These are phyloP conservation scores for Chlamydomonas sphaeroides DNA, from an alignment of 139 green algal species.

Conservation along the genomic window DNA sequence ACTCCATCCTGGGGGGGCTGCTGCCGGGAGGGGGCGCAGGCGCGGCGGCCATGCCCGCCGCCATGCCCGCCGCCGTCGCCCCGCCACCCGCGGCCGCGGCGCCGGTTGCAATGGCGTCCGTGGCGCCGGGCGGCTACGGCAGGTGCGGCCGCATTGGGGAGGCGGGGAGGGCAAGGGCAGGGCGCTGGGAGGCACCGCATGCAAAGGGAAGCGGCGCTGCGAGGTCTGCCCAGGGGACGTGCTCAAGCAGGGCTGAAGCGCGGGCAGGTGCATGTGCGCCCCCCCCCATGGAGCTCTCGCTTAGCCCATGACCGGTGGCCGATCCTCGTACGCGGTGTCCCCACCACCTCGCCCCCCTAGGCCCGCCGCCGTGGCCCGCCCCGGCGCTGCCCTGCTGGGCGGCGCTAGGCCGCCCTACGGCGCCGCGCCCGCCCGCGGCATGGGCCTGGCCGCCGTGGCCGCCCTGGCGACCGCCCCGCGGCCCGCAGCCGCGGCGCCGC, in stretches of 20 bases:
- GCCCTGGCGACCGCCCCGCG: not conserved
- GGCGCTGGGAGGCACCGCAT: not conserved
- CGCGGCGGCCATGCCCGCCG: not conserved
- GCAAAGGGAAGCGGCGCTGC: not conserved
- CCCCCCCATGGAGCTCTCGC: no score
- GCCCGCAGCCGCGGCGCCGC: not conserved
- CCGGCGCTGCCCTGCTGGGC: no score
- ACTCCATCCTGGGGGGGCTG: constrained; percentile 82
- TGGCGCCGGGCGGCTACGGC: not conserved
- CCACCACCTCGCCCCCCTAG: no score
- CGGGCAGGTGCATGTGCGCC: no score
- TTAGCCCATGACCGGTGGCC: no score
- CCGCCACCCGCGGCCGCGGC: not conserved
- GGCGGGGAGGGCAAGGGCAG: not conserved
- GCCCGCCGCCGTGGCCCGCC: no score
- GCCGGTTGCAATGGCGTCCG: no score
- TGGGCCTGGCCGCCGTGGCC: not conserved
- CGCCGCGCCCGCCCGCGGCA: not conserved
- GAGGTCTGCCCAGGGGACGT: no score
- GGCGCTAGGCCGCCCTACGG: not conserved
- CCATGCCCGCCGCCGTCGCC: no score
- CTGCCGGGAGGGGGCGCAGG: constrained; percentile 61
- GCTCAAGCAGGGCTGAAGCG: no score
- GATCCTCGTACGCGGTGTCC: no score
- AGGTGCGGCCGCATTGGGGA: not conserved